Conservation (phyloP, 2,329 filamentous ascomycete genomes). For the Davidsoniella neocaledoniae region DNA sequence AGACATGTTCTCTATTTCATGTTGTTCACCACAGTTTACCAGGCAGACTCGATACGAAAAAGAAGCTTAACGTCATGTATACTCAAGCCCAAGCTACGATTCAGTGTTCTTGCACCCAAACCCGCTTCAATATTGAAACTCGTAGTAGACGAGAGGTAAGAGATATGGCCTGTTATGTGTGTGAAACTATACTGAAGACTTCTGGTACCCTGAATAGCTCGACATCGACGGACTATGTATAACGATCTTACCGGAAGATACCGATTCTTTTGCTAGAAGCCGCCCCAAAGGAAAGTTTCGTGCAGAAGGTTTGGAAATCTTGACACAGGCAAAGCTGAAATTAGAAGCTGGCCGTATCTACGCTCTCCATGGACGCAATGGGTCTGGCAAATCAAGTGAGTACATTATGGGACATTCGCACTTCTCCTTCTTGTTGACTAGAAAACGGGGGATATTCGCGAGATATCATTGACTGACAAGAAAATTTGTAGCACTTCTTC, state of each 20-base stretch:
- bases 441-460: too few relatives aligned
- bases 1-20: too few relatives aligned
- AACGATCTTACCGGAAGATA: too few relatives aligned
- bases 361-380: conserved; percentile 65
- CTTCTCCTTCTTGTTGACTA: too few relatives aligned
- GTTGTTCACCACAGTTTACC: too few relatives aligned
- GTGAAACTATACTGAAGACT: too few relatives aligned
- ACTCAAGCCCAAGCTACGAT: conserved; percentile 27
- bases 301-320: conserved; percentile 43
- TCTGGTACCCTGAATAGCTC: too few relatives aligned
- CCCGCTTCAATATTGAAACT: conserved; percentile 43
- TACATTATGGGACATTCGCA: too few relatives aligned
- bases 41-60: neutral
- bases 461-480: conserved; percentile 30
- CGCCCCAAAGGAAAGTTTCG: conserved; percentile 34
- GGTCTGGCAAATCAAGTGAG: conserved; percentile 18
- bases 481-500: conserved; percentile 56
- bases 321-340: conserved; percentile 51
- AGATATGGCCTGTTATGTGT: neutral
- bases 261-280: conserved; percentile 16
- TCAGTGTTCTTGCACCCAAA: conserved; percentile 49
- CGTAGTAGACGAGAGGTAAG: conserved; percentile 39
- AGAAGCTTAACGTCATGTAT: neutral
- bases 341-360: conserved; percentile 60
- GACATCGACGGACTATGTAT: too few relatives aligned